phyloP scores from a whole-genome alignment of 2,329 filamentous ascomycete genomes.

The Calonectria ilicicola region DNA sequence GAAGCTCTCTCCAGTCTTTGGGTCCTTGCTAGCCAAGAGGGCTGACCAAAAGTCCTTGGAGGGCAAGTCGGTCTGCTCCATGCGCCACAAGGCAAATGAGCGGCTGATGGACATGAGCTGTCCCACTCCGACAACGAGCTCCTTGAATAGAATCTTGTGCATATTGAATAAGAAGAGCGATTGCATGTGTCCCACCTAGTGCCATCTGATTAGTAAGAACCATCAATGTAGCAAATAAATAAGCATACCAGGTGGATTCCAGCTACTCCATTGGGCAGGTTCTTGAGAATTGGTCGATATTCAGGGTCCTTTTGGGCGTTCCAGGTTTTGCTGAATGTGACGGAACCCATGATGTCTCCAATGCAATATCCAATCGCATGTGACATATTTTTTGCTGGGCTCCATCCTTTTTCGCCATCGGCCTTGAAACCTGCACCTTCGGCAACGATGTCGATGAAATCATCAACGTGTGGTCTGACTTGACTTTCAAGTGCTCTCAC shows the following conservation, averaged over 20 bases:
- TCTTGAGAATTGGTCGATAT: not conserved
- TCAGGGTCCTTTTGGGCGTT: not conserved
- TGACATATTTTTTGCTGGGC: not conserved
- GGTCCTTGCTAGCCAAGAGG: not conserved
- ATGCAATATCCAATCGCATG: not conserved
- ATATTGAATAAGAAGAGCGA: slow-evolving; percentile 3
- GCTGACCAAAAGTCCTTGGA: slow-evolving; percentile 7
- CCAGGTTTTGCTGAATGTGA: slow-evolving; percentile 7
- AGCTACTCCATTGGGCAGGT: not conserved
- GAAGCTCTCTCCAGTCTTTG: not conserved
- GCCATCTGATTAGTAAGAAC: not conserved
- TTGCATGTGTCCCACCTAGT: slow-evolving; percentile 1
- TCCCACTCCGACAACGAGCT: not conserved
- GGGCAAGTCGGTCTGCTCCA: not conserved
- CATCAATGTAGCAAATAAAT: not conserved
- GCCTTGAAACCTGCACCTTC: not conserved
- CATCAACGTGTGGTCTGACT: not conserved
- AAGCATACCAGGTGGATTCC: not conserved
- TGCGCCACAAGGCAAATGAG: not conserved
- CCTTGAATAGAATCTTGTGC: not conserved
- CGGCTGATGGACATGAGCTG: slow-evolving; percentile 10
- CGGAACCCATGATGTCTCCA: slow-evolving; percentile 1
- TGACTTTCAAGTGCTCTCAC: not conserved
- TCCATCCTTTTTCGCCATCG: not conserved
- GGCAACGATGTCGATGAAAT: not conserved